Percentiles rank a stretch among this genome's conserved stretches.
These are phyloP conservation scores for Chloridella minuta DNA, from an alignment of 352 stramenopile species.

Conservation along the genomic window DNA sequence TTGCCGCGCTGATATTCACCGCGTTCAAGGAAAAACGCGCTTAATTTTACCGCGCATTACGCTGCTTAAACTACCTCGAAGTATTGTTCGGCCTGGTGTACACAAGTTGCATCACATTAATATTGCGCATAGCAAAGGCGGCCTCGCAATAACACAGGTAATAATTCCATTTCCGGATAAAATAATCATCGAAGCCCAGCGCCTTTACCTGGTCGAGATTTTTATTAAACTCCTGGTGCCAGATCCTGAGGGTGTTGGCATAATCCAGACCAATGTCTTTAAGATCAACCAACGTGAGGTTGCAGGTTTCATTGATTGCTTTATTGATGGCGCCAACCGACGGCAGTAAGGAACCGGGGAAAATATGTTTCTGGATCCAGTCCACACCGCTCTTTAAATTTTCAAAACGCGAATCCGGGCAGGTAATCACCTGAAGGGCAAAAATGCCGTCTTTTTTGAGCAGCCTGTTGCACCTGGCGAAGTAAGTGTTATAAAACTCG, in stretches of 20 bases:
- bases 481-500: conserved; percentile 48
- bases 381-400: conserved; percentile 34
- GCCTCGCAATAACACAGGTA: conserved; percentile 49
- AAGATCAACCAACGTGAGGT: conserved; percentile 27
- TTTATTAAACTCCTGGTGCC: conserved; percentile 36
- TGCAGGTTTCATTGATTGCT: conserved; percentile 14
- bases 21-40: no score
- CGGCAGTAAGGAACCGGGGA: conserved; percentile 43
- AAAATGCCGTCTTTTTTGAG: conserved; percentile 36
- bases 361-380: conserved; percentile 55
- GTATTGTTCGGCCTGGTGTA: no score
- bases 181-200: conserved; percentile 35
- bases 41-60: no score
- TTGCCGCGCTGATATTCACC: no score
- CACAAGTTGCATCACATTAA: no score
- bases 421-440: conserved; percentile 32
- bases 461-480: conserved; percentile 34
- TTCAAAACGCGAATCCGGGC: conserved; percentile 37
- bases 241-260: conserved; percentile 49
- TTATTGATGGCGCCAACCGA: conserved; percentile 27
- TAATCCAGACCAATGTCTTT: conserved; percentile 48
- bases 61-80: no score
- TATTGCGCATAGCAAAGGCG: conserved; percentile 25
- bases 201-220: conserved; percentile 33
- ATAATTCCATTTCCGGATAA: conserved; percentile 46